Base-by-base conservation (phyloP, 345 rosid genomes). In the Lagerstroemia speciosa region DNA sequence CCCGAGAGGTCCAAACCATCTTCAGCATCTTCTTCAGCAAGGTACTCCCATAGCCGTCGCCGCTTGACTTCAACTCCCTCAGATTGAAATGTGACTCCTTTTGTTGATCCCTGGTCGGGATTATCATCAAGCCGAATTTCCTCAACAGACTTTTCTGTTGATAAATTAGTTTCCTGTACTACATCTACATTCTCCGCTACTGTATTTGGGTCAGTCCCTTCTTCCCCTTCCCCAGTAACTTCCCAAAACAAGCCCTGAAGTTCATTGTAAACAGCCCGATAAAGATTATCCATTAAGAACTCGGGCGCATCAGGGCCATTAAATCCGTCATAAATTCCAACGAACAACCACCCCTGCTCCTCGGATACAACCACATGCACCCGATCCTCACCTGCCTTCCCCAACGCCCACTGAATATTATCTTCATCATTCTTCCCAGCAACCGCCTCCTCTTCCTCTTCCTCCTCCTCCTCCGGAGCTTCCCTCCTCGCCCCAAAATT, bases 281-380 rank as follows among this genome's bases (percentile, higher is more conserved):
- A 93, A 38, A 93, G 99, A 85, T 89, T 85, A 65, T 90, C 95
- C 99, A 93, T 93, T 86, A 91, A 75, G 86, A 91, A 93, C 65
- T 93, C 97, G 2, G 99, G 96, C 37, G 97, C 98, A 61, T 91
- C 98, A 0, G 98, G 98, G 34, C 98, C 97, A 32, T 93, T 93
- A 81, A 93, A 93, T 32, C 98, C 98, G 73, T 93, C 97, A 69
- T 93, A 93, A 76, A 93, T 91, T 70, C 98, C 97, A 34, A 89
- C 97, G 57, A 91, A 93, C 66, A 93, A 76, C 98, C 98, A 93
- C 17, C 98, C 98, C 55, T 91, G 97, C 81, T 93, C 95, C 82
- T 93, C 98, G 45, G 97, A 91, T 43, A 93, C 93, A 31, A 92
- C 98, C 70, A 93, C 88, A 31, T 93, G 98, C 37, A 93, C 98